Percentiles rank a stretch among this genome's conserved stretches.
phyloP scores from a whole-genome alignment of 108 stramenopile genomes.

The Cylindrotheca fusiformis region DNA sequence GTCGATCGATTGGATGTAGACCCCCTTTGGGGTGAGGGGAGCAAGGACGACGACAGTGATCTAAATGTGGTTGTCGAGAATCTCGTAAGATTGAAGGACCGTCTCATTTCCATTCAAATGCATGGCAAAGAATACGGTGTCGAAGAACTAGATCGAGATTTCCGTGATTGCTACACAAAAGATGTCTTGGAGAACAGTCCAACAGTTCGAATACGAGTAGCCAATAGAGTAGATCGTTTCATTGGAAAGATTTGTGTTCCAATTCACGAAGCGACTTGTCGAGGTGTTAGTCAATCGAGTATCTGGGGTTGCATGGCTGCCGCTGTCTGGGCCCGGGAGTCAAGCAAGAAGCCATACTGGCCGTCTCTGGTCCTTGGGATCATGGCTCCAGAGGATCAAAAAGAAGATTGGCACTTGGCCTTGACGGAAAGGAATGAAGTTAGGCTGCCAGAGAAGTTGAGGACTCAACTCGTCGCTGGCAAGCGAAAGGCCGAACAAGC shows the following conservation, averaged over 20 bases:
- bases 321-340: conserved; percentile 86
- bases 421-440: conserved; percentile 78
- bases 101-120: conserved; percentile 10
- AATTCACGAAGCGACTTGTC: conserved; percentile 68
- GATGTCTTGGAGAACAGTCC: conserved; percentile 62
- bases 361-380: conserved; percentile 89
- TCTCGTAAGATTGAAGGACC: conserved; percentile 13
- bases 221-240: conserved; percentile 64
- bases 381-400: conserved; percentile 78
- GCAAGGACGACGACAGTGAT: conserved; percentile 35
- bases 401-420: conserved; percentile 78
- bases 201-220: conserved; percentile 49
- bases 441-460: conserved; percentile 79
- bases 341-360: conserved; percentile 88
- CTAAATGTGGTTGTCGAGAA: conserved; percentile 33
- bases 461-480: conserved; percentile 54
- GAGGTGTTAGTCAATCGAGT: conserved; percentile 85
- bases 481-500: conserved; percentile 73
- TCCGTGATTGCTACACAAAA: conserved; percentile 61
- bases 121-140: conserved; percentile 58
- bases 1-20: conserved; percentile 68
- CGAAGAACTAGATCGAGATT: conserved; percentile 53
- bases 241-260: conserved; percentile 72
- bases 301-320: conserved; percentile 92
- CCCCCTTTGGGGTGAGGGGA: conserved; percentile 49